Percentiles rank a stretch among this genome's conserved stretches.
These are phyloP conservation scores for Lachancea lanzarotensis DNA, from an alignment of 805 yeast species.

Conservation along the genomic window DNA sequence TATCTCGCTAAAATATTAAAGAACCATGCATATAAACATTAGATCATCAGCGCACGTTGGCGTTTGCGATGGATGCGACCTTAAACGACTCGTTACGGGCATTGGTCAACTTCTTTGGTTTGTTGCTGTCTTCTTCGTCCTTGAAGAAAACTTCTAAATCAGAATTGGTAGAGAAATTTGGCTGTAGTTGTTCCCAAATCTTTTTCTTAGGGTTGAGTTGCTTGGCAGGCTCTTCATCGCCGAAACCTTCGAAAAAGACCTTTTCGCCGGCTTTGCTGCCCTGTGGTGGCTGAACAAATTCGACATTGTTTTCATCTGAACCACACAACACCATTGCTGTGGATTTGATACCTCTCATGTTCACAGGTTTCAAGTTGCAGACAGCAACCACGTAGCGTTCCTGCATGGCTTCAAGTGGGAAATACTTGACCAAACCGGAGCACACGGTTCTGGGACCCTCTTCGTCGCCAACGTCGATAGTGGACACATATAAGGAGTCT, in stretches of 20 bases:
- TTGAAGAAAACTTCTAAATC: constrained; percentile 72
- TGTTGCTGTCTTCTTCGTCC: constrained; percentile 47
- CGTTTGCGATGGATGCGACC: constrained; percentile 64
- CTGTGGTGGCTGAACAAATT: constrained; percentile 90
- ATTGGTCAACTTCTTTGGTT: constrained; percentile 62
- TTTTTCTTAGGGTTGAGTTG: constrained; percentile 97
- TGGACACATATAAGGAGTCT: constrained; percentile 90
- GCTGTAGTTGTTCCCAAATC: constrained; percentile 94
- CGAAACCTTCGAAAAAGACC: constrained; percentile 84
- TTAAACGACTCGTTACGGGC: constrained; percentile 72
- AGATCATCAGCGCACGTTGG: constrained; percentile 59
- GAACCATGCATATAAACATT: constrained; percentile 2
- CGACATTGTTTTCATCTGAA: constrained; percentile 67
- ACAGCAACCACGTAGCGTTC: constrained; percentile 83
- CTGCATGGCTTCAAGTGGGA: constrained; percentile 93
- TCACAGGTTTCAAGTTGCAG: constrained; percentile 95
- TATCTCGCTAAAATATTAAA: background rate
- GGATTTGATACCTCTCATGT: constrained; percentile 96
- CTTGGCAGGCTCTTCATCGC: constrained; percentile 79
- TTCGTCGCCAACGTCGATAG: constrained; percentile 92
- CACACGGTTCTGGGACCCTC: constrained; percentile 98
- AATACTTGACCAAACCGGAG: constrained; percentile 87
- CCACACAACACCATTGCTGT: constrained; percentile 96
- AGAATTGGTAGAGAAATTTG: constrained; percentile 76
- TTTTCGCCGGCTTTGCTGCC: constrained; percentile 95